A percentile compares a stretch with the other conserved stretches of the same genome.
Conservation (phyloP, 2,329 filamentous ascomycete genomes). For the Cladosporium sp. region DNA sequence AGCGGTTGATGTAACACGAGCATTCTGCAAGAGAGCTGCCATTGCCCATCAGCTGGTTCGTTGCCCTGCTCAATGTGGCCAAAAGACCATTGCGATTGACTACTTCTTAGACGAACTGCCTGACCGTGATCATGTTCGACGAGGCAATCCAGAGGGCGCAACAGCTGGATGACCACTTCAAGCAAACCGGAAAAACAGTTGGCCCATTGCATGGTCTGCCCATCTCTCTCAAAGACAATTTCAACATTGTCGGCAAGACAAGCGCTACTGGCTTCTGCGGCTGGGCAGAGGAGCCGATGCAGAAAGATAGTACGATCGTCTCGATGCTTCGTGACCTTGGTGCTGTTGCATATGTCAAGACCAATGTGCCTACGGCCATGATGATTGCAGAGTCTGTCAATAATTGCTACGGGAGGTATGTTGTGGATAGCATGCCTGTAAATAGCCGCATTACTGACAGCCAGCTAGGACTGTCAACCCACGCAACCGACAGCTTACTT, state of each 20-base stretch:
- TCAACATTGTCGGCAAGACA: conserved; percentile 59
- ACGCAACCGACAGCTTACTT: conserved; percentile 54
- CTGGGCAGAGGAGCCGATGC: conserved; percentile 56
- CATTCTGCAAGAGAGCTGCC: conserved; percentile 53
- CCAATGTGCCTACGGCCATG: conserved; percentile 65
- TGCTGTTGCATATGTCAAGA: conserved; percentile 66
- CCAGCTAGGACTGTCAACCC: conserved; percentile 49
- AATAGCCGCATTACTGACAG: background rate
- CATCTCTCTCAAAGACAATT: conserved; percentile 67
- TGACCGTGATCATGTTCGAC: conserved; percentile 55
- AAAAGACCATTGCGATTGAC: background rate
- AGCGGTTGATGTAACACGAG: conserved; percentile 48
- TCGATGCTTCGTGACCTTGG: conserved; percentile 56
- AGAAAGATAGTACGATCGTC: conserved; percentile 54
- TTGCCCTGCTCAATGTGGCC: background rate
- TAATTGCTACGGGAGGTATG: conserved; percentile 56
- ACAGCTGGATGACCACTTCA: conserved; percentile 50
- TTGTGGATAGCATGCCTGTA: background rate
- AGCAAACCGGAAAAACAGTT: conserved; percentile 41
- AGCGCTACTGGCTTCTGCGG: conserved; percentile 61
- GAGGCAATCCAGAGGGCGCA: conserved; percentile 50
- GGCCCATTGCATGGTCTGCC: conserved; percentile 67
- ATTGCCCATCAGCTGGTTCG: conserved; percentile 49
- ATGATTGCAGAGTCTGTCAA: conserved; percentile 67
- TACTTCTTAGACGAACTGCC: conserved; percentile 48